These are phyloP conservation scores for Vitis cinerea DNA, from an alignment of 164 flowering plant genomes.

Conservation along the genomic window DNA sequence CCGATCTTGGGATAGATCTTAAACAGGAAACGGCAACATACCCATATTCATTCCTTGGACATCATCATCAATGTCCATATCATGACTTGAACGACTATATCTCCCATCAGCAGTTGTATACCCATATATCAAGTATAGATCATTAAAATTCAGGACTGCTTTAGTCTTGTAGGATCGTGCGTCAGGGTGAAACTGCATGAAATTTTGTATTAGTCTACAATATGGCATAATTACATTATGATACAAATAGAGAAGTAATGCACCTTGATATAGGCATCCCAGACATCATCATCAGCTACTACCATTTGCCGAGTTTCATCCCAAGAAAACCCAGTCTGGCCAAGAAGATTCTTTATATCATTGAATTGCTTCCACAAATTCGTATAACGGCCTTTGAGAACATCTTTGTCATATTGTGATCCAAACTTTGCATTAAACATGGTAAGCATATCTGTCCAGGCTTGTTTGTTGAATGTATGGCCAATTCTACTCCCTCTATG, in stretches of 20 bases:
- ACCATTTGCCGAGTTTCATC: slow-evolving; percentile 60
- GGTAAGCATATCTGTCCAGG: slow-evolving; percentile 59
- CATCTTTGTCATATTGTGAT: slow-evolving; percentile 62
- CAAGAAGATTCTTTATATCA: slow-evolving; percentile 50
- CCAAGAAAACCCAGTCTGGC: slow-evolving; percentile 56
- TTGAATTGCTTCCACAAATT: slow-evolving; percentile 60
- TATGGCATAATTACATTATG: not conserved
- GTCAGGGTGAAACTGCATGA: slow-evolving; percentile 50
- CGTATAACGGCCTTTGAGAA: slow-evolving; percentile 52
- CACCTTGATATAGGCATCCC: slow-evolving; percentile 59
- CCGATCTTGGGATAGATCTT: not conserved
- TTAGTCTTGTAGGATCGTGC: slow-evolving; percentile 48
- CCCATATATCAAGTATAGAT: slow-evolving; percentile 54
- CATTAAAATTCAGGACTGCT: slow-evolving; percentile 42
- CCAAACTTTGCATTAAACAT: slow-evolving; percentile 54
- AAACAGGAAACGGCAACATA: slow-evolving; percentile 15
- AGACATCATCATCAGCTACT: slow-evolving; percentile 44
- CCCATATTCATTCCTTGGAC: slow-evolving; percentile 34
- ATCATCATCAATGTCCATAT: slow-evolving; percentile 50
- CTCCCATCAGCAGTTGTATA: slow-evolving; percentile 56
- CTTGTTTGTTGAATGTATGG: slow-evolving; percentile 59
- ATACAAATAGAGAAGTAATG: not conserved
- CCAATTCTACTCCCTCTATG: slow-evolving; percentile 49
- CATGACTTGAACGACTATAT: slow-evolving; percentile 63
- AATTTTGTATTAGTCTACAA: slow-evolving; percentile 1